Base-by-base conservation (phyloP, 129 eudicot genomes). In the Escallonia herrerae region DNA sequence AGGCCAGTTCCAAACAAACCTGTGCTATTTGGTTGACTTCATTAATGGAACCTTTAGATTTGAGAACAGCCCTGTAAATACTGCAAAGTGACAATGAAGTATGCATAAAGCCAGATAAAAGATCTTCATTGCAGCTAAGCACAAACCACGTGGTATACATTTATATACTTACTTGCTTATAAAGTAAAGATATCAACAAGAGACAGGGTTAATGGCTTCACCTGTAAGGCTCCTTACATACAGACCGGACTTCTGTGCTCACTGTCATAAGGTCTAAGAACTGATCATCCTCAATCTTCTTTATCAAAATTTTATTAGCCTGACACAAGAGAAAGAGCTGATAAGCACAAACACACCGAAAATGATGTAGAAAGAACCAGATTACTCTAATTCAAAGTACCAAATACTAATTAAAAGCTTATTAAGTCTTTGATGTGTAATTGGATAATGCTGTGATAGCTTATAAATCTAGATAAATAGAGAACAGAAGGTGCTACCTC, bases 151-250 rank as follows among this genome's bases (percentile, higher is more conserved):
- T 63, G 54, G 55, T 22, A 72, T 7, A 22, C 33, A 22, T 22
- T 22, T 54, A 53, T 47, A 39, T 66, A 15, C 33, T 15, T 51
- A 3, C 50, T 42, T 3, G 4, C 1, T 8, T 38, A 15, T 40
- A 66, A 38, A 39, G 60, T 53, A 43, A 60, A 12, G 43, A 22
- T 22, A 22, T 22, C 33, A 22, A 53, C 5, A 11, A 6, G n/a
- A 14, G 22, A 14, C 5, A 53, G 58, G 33, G n/a, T 11, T 42
- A 9, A 56, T 51, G 60, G 58, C 51, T 38, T 69, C 65, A 94
- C 99, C 99, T 89, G 88, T 91, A 91, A 58, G 97, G 97, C 78
- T 91, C 97, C 84, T 87, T 85, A 57, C 81, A 85, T 72, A 84
- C 83, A 8, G 95, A 77, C 67, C 64, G 89, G 67, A 91, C 95